phyloP scores from a whole-genome alignment of 768 basidiomycete species.

The Psilocybe azurescens region DNA sequence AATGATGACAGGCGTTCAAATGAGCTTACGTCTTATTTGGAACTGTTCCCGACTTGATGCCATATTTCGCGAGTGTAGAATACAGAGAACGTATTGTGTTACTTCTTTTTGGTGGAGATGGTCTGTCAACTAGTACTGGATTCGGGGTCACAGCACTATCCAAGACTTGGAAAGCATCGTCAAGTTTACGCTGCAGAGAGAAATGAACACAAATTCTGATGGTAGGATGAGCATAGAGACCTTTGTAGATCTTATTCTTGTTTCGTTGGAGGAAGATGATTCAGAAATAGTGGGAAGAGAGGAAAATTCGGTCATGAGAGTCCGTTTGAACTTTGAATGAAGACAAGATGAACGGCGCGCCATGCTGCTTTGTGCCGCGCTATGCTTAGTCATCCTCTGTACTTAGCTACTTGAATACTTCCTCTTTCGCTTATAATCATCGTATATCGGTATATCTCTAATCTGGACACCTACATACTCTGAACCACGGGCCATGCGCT shows the following conservation, averaged over 20 bases:
- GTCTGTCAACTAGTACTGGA: conserved; percentile 32
- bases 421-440: background rate
- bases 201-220: background rate
- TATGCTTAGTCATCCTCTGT: conserved; percentile 18
- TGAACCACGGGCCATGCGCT: background rate
- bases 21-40: conserved; percentile 11
- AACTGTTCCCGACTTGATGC: conserved; percentile 55
- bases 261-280: conserved; percentile 17
- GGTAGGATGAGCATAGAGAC: conserved; percentile 32
- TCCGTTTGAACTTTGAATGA: conserved; percentile 11
- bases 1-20: background rate
- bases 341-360: background rate
- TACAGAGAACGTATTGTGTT: conserved; percentile 67
- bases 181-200: conserved; percentile 69
- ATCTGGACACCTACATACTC: too few relatives aligned
- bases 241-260: conserved; percentile 45
- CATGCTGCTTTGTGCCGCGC: background rate
- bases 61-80: conserved; percentile 81
- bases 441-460: background rate
- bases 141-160: conserved; percentile 63
- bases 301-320: conserved; percentile 22
- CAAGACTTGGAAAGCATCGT: conserved; percentile 76
- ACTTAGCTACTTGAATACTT: background rate
- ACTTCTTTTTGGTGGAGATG: conserved; percentile 59
- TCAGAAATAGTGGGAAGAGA: conserved; percentile 13